Conservation (phyloP, 2,329 filamentous ascomycete species). For the Penicillium brasilianum region DNA sequence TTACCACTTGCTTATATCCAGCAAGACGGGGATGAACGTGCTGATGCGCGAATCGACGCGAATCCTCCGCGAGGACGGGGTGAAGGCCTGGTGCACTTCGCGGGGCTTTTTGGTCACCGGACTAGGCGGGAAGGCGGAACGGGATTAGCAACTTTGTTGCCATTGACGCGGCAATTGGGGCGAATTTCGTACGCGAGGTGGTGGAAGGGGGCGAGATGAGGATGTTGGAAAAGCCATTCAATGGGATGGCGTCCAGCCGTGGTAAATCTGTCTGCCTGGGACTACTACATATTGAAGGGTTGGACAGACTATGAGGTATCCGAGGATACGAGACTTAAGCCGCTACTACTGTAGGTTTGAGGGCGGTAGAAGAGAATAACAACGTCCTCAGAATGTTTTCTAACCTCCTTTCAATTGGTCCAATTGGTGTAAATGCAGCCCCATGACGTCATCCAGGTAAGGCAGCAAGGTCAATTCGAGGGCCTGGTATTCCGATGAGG, state of each 20-base stretch:
- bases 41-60: conserved; percentile 1
- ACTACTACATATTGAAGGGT: not conserved
- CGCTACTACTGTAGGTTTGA: not conserved
- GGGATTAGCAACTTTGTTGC: not conserved
- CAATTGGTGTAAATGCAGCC: not conserved
- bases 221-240: not conserved
- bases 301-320: not conserved
- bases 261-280: conserved; percentile 3
- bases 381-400: not conserved
- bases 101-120: not conserved
- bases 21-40: conserved; percentile 4
- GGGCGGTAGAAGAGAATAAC: not conserved
- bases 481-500: not conserved
- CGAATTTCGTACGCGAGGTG: not conserved
- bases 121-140: not conserved
- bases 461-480: conserved; percentile 3
- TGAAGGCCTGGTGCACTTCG: conserved; percentile 1
- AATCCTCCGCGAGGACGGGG: not conserved
- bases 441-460: conserved; percentile 7
- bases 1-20: too few relatives aligned
- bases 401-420: not conserved
- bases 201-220: not conserved
- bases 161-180: not conserved
- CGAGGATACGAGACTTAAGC: not conserved
- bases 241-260: not conserved